phyloP scores from a whole-genome alignment of 805 yeast species.

The Vanderwaltozyma tropicalis region DNA sequence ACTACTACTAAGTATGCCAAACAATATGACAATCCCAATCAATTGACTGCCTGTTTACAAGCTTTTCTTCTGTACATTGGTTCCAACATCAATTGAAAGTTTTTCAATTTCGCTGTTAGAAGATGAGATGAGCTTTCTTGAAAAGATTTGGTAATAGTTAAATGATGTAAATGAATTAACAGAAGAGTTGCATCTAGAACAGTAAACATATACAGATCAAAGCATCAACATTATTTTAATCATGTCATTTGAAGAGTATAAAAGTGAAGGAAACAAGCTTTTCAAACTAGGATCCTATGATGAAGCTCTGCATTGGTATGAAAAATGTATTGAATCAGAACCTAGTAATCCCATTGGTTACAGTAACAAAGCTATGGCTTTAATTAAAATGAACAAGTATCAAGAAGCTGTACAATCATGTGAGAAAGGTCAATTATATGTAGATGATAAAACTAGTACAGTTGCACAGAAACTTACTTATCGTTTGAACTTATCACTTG shows the following conservation, averaged over 20 bases:
- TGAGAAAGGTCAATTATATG: conserved; percentile 34
- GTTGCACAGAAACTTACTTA: conserved; percentile 40
- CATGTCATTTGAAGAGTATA: conserved; percentile 16
- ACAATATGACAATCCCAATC: too few relatives aligned
- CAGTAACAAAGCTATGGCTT: conserved; percentile 64
- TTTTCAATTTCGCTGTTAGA: too few relatives aligned
- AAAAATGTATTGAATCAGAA: conserved; percentile 43
- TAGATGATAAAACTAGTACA: conserved; percentile 20
- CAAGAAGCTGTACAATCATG: conserved; percentile 41
- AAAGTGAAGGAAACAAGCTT: conserved; percentile 41
- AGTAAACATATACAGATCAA: too few relatives aligned
- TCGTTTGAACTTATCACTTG: conserved; percentile 38
- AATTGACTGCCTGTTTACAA: too few relatives aligned
- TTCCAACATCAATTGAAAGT: too few relatives aligned
- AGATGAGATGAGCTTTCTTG: too few relatives aligned
- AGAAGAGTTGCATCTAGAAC: not conserved
- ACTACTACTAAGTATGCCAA: too few relatives aligned
- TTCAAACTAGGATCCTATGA: conserved; percentile 36
- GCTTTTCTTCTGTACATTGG: too few relatives aligned
- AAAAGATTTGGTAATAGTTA: too few relatives aligned
- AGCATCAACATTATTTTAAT: not conserved
- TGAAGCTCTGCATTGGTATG: conserved; percentile 44
- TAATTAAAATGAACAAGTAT: conserved; percentile 42
- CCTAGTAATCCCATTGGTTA: conserved; percentile 44
- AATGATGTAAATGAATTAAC: too few relatives aligned